Base-by-base conservation (phyloP, 495 filamentous ascomycete genomes). In the Chaetomium fimeti region DNA sequence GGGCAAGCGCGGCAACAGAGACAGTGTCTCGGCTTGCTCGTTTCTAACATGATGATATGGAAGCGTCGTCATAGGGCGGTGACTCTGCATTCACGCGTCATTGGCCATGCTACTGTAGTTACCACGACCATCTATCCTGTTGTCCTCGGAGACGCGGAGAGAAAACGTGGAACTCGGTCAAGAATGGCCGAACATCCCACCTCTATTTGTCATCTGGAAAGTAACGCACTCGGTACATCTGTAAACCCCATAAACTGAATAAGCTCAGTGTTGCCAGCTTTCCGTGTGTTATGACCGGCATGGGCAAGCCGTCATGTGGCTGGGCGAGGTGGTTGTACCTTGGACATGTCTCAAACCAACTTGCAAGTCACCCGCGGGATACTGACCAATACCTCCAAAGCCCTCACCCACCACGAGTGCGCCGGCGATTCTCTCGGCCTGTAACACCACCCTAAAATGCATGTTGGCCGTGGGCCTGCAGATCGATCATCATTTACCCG, bases 401-500 rank as follows among this genome's bases (percentile, higher is more conserved):
- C 11, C 27, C n/a, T 48, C 24, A 15, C 24, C 42, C 47, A 36
- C 43, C 25, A 20, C 48, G 5, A n/a, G 47, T 22, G n/a, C 9
- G 36, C 29, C 61, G 61, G 52, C 61, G 52, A 48, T 20, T 36
- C 47, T 56, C 53, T 57, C 61, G 61, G 53, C 36, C 42, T 38
- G 40, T 48, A 40, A n/a, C 9, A 57, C 52, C 38, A 45, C 45
- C 51, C 0, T 24, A 1, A 22, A 49, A 56, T 62, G 61, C 61
- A 63, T 28, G 61, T 63, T 63, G 52, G 52, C 48, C 12, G 42
- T 29, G 38, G 54, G 22, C 20, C 22, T 49, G 61, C 51, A 63
- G 20, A 56, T 25, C 38, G 53, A 48, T 54, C 52, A 49, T 49
- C 24, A 47, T 57, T 63, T 63, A 63, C 42, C 61, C 61, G 61